These are phyloP conservation scores for Endogone sp. DNA, from an alignment of 192 early-diverging fungal species.

Conservation along the genomic window DNA sequence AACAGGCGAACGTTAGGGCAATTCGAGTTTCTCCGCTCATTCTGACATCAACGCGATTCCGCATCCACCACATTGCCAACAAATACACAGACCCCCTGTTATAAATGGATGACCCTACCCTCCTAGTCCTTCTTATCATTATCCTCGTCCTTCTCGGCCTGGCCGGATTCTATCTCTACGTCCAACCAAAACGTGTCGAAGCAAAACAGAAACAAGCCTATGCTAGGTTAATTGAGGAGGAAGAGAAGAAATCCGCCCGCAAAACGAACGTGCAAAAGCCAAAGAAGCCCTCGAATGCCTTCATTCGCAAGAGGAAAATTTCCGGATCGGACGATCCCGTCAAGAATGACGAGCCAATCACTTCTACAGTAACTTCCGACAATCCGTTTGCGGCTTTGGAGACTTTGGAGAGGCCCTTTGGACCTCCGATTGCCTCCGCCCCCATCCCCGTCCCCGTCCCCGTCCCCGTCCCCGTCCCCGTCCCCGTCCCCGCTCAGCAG, in stretches of 20 bases:
- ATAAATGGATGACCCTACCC: no score
- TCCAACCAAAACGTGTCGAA: neutral
- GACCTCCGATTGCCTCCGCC: no score
- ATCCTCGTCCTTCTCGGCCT: neutral
- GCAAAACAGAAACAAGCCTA: neutral
- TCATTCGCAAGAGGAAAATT: neutral
- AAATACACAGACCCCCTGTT: no score
- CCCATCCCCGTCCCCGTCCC: neutral
- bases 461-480: no score
- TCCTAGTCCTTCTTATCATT: neutral
- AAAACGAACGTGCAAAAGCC: neutral
- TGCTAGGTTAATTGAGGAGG: neutral
- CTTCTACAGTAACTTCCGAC: neutral
- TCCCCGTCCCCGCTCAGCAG: neutral
- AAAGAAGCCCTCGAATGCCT: neutral
- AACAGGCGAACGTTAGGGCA: no score
- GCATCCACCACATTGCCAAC: no score
- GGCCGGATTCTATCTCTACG: neutral
- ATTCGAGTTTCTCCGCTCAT: no score
- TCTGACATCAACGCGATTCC: no score
- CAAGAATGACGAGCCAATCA: neutral
- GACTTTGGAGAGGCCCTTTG: neutral
- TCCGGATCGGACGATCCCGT: neutral
- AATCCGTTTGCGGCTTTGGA: neutral
- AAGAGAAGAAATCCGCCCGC: neutral